These are phyloP conservation scores for Lichina pygmaea DNA, from an alignment of 495 filamentous ascomycete genomes.

Conservation along the genomic window DNA sequence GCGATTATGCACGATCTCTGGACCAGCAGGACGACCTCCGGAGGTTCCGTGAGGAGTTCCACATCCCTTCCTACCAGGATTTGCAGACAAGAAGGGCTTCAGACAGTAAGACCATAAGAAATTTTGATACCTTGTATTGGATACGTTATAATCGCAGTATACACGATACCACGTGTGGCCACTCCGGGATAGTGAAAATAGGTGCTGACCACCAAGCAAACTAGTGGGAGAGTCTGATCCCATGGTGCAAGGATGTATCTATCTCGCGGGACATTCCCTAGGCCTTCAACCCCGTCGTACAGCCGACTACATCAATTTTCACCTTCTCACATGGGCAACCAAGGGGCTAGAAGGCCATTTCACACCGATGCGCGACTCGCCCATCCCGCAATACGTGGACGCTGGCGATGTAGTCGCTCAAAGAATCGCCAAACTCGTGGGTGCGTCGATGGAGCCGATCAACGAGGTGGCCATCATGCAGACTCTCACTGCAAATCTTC, in stretches of 20 bases:
- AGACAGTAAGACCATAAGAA: constrained; percentile 23
- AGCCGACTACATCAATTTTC: constrained; percentile 39
- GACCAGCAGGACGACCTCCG: constrained; percentile 45
- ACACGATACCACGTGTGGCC: constrained; percentile 4
- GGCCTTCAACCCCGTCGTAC: constrained; percentile 65
- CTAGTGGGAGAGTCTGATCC: constrained; percentile 11
- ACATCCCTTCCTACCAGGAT: constrained; percentile 33
- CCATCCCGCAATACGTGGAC: constrained; percentile 56
- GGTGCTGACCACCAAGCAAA: background rate
- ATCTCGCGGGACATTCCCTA: constrained; percentile 91
- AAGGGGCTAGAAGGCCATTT: constrained; percentile 93
- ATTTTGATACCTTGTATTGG: constrained; percentile 16
- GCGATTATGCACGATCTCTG: constrained; percentile 32
- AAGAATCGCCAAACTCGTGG: constrained; percentile 61
- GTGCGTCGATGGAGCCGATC: constrained; percentile 23
- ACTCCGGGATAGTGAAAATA: constrained; percentile 13
- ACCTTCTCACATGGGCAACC: constrained; percentile 66
- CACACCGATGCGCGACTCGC: constrained; percentile 44
- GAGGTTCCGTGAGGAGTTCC: constrained; percentile 47
- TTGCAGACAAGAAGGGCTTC: constrained; percentile 29
- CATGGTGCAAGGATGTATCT: constrained; percentile 24
- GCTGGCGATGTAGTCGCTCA: constrained; percentile 45
- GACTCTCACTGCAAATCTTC: constrained; percentile 75
- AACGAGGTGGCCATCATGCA: constrained; percentile 84
- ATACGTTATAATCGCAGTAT: constrained; percentile 2